phyloP scores from a whole-genome alignment of 2,329 filamentous ascomycete genomes.

The Westerdykella sp. region DNA sequence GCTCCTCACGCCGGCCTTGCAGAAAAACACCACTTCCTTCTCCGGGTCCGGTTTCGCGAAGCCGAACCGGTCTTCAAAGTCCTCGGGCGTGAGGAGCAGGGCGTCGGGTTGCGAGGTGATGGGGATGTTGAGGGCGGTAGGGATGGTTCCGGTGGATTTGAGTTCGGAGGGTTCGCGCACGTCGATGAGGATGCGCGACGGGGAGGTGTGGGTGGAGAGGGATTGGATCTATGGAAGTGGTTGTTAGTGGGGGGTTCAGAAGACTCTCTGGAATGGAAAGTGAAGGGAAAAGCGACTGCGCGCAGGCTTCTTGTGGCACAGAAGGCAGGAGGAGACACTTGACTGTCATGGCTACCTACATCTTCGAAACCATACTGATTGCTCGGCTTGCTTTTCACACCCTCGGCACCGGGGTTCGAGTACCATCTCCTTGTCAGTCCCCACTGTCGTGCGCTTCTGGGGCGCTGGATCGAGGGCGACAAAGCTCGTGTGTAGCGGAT shows the following conservation, averaged over 20 bases:
- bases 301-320: no score
- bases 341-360: slow-evolving; percentile 12
- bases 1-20: slow-evolving; percentile 83
- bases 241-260: background rate
- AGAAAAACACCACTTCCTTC: slow-evolving; percentile 71
- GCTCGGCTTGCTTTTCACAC: slow-evolving; percentile 3
- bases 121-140: slow-evolving; percentile 75
- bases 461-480: no score
- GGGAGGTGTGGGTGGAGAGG: slow-evolving; percentile 23
- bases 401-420: no score
- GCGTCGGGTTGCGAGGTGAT: slow-evolving; percentile 70
- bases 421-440: no score
- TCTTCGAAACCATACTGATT: slow-evolving; percentile 39
- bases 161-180: slow-evolving; percentile 69
- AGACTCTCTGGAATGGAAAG: background rate
- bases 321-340: background rate
- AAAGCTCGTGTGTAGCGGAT: no score
- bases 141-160: slow-evolving; percentile 62
- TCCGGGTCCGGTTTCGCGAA: slow-evolving; percentile 61
- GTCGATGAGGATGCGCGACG: slow-evolving; percentile 44
- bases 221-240: slow-evolving; percentile 25
- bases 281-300: background rate
- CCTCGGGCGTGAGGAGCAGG: slow-evolving; percentile 66
- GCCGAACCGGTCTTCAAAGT: slow-evolving; percentile 78
- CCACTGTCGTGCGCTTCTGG: no score